Evolutionary conservation across 768 basidiomycete species (phyloP).

Genomic region (Tricholoma sp.): DNA sequence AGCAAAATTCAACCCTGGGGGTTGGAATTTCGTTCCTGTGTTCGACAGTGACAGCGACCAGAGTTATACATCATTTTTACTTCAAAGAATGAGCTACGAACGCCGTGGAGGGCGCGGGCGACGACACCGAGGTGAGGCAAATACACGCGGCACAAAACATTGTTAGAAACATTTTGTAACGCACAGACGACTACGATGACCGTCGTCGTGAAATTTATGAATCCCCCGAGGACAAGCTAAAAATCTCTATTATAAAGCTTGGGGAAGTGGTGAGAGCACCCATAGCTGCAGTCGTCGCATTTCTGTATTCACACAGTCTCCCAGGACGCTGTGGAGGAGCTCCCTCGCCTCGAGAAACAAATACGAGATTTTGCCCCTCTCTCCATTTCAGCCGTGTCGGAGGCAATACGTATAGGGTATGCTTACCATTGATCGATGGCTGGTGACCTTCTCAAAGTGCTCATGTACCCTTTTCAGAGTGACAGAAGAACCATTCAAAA

Average conservation of each 20-base stretch:
- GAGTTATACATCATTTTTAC: conserved; percentile 17
- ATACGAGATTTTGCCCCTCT: conserved; percentile 55
- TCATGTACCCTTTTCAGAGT: conserved; percentile 40
- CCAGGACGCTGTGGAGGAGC: conserved; percentile 68
- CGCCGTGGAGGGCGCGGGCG: conserved; percentile 46
- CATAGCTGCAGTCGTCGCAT: not conserved
- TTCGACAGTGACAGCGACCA: conserved; percentile 8
- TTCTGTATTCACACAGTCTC: conserved; percentile 5
- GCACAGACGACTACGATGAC: conserved; percentile 64
- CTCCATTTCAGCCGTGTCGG: conserved; percentile 61
- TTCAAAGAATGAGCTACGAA: conserved; percentile 51
- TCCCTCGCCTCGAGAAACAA: conserved; percentile 59
- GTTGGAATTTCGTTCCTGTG: not conserved
- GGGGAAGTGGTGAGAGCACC: conserved; percentile 71
- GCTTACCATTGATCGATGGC: conserved; percentile 17
- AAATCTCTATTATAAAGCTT: conserved; percentile 59
- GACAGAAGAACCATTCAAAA: conserved; percentile 92
- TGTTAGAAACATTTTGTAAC: conserved; percentile 14
- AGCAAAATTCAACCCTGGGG: not conserved
- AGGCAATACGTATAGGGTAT: conserved; percentile 72
- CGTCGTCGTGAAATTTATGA: conserved; percentile 60
- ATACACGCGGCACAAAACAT: conserved; percentile 12
- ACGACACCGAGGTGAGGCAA: conserved; percentile 50
- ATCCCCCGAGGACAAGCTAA: conserved; percentile 69
- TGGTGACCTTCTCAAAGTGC: not conserved